Evolutionary conservation across 768 basidiomycete genomes (phyloP).

Genomic region (Rhizopogon sp.): DNA sequence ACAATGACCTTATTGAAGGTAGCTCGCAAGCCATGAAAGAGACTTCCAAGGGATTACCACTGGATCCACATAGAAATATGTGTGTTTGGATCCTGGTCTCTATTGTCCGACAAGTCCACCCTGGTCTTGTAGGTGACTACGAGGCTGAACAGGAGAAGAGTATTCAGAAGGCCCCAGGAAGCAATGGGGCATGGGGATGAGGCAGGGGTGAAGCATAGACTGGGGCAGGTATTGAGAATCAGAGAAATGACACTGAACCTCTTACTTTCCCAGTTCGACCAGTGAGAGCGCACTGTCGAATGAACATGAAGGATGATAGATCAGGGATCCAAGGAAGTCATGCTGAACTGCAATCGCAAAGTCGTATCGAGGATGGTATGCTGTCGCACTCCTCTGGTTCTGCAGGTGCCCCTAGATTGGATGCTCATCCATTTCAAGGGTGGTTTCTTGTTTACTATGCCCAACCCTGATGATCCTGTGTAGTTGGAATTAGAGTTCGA

Average conservation of each 20-base stretch:
- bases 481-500: not conserved
- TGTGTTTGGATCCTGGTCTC: slow-evolving; percentile 40
- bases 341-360: no score
- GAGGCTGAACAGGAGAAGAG: slow-evolving; percentile 15
- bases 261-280: not conserved
- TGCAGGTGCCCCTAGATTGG: no score
- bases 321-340: no score
- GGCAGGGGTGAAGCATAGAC: slow-evolving; percentile 5
- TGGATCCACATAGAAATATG: slow-evolving; percentile 26
- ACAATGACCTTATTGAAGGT: slow-evolving; percentile 13
- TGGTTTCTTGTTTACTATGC: slow-evolving; percentile 18
- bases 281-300: not conserved
- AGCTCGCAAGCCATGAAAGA: slow-evolving; percentile 3
- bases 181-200: slow-evolving; percentile 2
- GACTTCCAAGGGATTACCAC: slow-evolving; percentile 17
- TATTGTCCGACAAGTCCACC: slow-evolving; percentile 37
- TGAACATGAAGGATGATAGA: no score
- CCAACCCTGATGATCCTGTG: slow-evolving; percentile 17
- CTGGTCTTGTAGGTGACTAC: slow-evolving; percentile 31
- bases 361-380: no score
- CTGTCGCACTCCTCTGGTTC: no score
- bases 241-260: not conserved
- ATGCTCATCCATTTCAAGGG: no score
- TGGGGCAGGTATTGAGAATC: not conserved
- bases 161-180: slow-evolving; percentile 22